phyloP scores from a whole-genome alignment of 345 rosid genomes.

The Luvunga scandens region DNA sequence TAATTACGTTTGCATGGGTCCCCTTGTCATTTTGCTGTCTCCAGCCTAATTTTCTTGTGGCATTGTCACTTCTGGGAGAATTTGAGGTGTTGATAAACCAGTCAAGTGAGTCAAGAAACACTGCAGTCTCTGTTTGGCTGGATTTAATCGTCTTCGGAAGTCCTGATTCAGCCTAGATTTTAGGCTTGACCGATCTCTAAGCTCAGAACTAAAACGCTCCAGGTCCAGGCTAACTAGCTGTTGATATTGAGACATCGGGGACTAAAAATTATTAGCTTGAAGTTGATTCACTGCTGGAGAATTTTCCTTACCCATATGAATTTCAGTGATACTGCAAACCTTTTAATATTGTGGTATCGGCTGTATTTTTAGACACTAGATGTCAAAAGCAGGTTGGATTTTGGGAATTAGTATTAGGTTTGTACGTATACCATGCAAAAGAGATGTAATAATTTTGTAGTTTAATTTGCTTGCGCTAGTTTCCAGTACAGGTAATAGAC shows the following conservation, averaged over 20 bases:
- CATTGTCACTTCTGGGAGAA: not conserved
- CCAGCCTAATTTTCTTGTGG: not conserved
- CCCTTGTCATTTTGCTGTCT: not conserved
- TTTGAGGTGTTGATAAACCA: not conserved
- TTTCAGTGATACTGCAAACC: not conserved
- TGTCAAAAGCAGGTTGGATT: not conserved
- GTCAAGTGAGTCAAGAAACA: not conserved
- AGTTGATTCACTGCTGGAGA: not conserved
- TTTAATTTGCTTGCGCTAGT: not conserved
- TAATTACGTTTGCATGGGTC: conserved; percentile 22
- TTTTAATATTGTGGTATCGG: conserved; percentile 12
- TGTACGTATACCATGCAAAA: not conserved
- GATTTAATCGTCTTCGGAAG: not conserved
- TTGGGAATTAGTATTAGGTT: not conserved
- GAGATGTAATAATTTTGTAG: not conserved
- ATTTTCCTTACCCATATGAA: not conserved
- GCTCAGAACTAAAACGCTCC: not conserved
- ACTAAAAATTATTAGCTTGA: not conserved
- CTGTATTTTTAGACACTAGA: not conserved
- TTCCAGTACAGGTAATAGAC: not conserved
- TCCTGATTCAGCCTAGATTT: not conserved
- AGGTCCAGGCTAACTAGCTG: not conserved
- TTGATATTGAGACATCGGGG: not conserved
- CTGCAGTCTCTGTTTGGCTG: not conserved
- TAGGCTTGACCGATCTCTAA: not conserved